Evolutionary conservation across 768 basidiomycete species (phyloP), one percentile per base, ranked within the genome.

Genomic region (Leccinum ochraceum): DNA sequence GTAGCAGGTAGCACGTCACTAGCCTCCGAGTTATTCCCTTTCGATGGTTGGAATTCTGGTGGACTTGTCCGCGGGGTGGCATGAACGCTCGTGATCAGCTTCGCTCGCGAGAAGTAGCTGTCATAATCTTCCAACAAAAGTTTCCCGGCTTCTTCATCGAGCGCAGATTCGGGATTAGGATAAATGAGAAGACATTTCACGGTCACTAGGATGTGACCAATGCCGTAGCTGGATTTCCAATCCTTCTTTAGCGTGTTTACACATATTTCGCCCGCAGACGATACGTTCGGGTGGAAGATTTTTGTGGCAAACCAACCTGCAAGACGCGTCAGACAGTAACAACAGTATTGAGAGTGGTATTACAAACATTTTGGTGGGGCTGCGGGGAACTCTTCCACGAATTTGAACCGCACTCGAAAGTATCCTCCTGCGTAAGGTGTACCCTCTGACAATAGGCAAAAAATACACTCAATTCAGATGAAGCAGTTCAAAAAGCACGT

Each of bases 161-260:
- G 79, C 0, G 95, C 96, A 8, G 93, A 95, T 74, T 98, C 95
- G 34, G 96, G 94, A 71, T 97, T 97, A 32, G 95, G 95, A 71
- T 95, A 95, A 65, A 98, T 98, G 63, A 98, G 83, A 51, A 98
- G 85, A 70, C 95, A 97, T 73, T 95, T 95, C 65, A 98, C 88
- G 30, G 94, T 95, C 60, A 94, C 88, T 16, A 96, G 83, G 60
- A 96, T 96, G 72, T 95, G 93, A 14, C 81, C 85, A 32, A 98
- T 94, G 53, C 95, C 95, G 67, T 93, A 95, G 13, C 87, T 84
- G 24, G 91, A 83, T 72, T 94, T 90, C 95, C 95, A 98, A 69
- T 96, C 94, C 74, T 97, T 96, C 82, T 97, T 98, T 26, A 98
- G 78, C 7, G 95, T 98, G 77, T 95, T 96, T 14, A 98, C 95